phyloP scores from a whole-genome alignment of 495 filamentous ascomycete genomes.

The Usnea hakonensis region DNA sequence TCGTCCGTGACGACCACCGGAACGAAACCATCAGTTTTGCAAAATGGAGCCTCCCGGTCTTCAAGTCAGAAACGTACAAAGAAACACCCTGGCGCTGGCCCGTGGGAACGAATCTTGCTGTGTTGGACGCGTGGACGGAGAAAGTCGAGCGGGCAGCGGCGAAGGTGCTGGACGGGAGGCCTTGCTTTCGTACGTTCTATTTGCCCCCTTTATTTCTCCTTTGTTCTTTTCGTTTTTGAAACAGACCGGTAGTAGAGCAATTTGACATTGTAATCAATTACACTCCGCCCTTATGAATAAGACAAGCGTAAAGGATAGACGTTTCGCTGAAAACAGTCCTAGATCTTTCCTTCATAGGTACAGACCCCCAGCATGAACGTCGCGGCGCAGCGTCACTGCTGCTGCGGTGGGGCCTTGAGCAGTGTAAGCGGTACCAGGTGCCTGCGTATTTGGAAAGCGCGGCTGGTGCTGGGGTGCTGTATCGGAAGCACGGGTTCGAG shows the following conservation, averaged over 20 bases:
- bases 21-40: slow-evolving; percentile 31
- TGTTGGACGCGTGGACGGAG: slow-evolving; percentile 29
- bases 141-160: slow-evolving; percentile 29
- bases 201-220: background rate
- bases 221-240: background rate
- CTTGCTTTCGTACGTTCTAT: slow-evolving; percentile 9
- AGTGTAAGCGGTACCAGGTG: background rate
- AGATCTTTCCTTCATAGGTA: slow-evolving; percentile 18
- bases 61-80: background rate
- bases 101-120: slow-evolving; percentile 26
- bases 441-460: slow-evolving; percentile 13
- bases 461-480: slow-evolving; percentile 4
- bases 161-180: slow-evolving; percentile 11
- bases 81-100: slow-evolving; percentile 28
- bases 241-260: background rate
- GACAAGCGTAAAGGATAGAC: no score
- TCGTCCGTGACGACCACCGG: slow-evolving; percentile 27
- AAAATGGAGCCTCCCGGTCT: slow-evolving; percentile 33
- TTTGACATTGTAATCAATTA: no score
- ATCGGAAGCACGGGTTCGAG: slow-evolving; percentile 8
- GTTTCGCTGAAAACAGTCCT: background rate
- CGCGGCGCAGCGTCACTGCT: slow-evolving; percentile 8
- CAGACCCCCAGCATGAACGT: slow-evolving; percentile 8
- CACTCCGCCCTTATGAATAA: no score
- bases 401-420: slow-evolving; percentile 11